Percentiles rank a stretch among this genome's conserved stretches.
These are phyloP conservation scores for Elymus sibiricus DNA, from an alignment of 176 grass and related monocot species.

Conservation along the genomic window DNA sequence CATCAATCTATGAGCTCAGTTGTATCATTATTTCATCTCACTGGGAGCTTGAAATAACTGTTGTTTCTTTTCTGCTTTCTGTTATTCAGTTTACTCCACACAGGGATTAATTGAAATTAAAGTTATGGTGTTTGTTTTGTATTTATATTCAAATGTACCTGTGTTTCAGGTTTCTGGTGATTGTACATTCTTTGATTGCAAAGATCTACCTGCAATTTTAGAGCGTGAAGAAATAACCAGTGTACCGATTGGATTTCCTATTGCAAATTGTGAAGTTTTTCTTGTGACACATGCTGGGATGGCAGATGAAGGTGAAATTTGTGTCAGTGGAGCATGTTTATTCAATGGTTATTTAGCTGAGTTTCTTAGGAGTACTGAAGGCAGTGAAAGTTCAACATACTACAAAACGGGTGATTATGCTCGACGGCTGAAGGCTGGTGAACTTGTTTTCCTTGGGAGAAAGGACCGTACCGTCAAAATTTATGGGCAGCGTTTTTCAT, in stretches of 20 bases:
- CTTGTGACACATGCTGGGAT: constrained; percentile 27
- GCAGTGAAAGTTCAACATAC: constrained; percentile 16
- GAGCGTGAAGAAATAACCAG: constrained; percentile 40
- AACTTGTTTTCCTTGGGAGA: constrained; percentile 82
- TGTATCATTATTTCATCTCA: neutral
- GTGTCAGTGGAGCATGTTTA: constrained; percentile 75
- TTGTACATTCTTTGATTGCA: constrained; percentile 90
- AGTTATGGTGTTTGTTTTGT: neutral
- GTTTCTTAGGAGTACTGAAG: neutral
- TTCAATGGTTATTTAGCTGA: constrained; percentile 64
- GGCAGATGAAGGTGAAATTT: constrained; percentile 71
- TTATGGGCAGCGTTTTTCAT: constrained; percentile 76
- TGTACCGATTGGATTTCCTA: constrained; percentile 83
- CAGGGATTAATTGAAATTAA: neutral
- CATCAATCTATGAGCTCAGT: neutral
- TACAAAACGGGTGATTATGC: constrained; percentile 84
- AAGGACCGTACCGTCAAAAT: constrained; percentile 74
- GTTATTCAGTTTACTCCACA: neutral
- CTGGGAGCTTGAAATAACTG: neutral
- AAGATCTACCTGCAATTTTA: constrained; percentile 63
- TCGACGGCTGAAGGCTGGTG: constrained; percentile 52
- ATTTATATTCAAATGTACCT: constrained; percentile 4
- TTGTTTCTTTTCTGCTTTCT: neutral
- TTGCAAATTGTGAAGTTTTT: constrained; percentile 76
- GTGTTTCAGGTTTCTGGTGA: constrained; percentile 85